Base-by-base conservation (phyloP, 805 yeast species). In the Blastobotrys terrestris region DNA sequence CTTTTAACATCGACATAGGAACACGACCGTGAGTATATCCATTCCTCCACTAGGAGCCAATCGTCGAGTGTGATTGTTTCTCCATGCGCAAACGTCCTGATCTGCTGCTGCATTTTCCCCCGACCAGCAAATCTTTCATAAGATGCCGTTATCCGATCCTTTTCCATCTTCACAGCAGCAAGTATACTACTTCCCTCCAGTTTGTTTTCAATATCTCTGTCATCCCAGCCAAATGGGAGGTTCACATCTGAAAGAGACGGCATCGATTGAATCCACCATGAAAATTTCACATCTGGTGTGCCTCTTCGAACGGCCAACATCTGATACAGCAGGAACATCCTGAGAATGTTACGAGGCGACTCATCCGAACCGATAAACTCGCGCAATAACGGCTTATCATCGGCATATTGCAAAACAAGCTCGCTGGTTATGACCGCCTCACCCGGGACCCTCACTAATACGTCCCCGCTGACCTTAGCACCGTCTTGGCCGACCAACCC, bases 21-120 rank as follows among this genome's bases (percentile, higher is more conserved):
- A 26, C 71, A 51, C 1, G 64, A 55, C 13, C 76, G 60, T 20
- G 74, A 69, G 2, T 66, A 56, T 3, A 69, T 61, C 69, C 72
- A 67, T 44, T 64, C 64, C 40, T 69, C 71, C 6, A 68, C 67
- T 16, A 68, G 55, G 14, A 63, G 52, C 63, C 66, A 67, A 31
- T 63, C 65, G 3, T 60, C 53, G 20, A 58, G 55, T 11, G 59
- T 26, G 39, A 64, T 22, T 26, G 35, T 5, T 11, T 31, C 41
- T 22, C 44, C 48, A 6, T 20, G n/a, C 1, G 54, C 53, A 44
- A 31, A 58, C n/a, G 41, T 35, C 11, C 45, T 50, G 15, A 58
- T 48, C 22, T 40, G 50, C 22, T 51, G 41, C 13, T 54, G 49
- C 19, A 58, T 19, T 18, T 46, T 46, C 19, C 22, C 40, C 45